A percentile compares a stretch with the other conserved stretches of the same genome.
phyloP scores from a whole-genome alignment of 805 yeast genomes.

The Cephaloascus fragrans region DNA sequence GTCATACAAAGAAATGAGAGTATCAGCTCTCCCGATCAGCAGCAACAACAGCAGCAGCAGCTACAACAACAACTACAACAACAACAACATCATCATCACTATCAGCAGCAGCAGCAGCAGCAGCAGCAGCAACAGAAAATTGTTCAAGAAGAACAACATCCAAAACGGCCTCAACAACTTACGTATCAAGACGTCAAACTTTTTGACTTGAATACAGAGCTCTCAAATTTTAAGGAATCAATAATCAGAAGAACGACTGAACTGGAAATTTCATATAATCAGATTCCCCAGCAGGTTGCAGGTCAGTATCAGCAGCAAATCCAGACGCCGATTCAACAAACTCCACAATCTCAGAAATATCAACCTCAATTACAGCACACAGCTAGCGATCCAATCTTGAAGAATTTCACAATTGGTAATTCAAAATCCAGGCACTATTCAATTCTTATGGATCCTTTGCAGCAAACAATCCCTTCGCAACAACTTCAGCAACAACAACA shows the following conservation, averaged over 20 bases:
- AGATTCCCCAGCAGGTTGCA: too few species aligned
- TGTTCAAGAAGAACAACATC: too few species aligned
- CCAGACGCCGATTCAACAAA: not conserved
- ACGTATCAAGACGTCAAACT: too few species aligned
- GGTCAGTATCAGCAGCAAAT: too few species aligned
- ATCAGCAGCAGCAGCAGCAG: slow-evolving; percentile 5
- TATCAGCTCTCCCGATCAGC: not conserved
- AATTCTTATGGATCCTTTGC: slow-evolving; percentile 22
- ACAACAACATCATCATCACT: slow-evolving; percentile 8
- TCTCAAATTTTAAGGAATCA: not conserved
- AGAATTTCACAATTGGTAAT: slow-evolving; percentile 7
- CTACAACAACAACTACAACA: slow-evolving; percentile 5
- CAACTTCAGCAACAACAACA: not conserved
- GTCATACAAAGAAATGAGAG: slow-evolving; percentile 5
- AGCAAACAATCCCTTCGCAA: slow-evolving; percentile 3
- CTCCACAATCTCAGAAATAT: not conserved
- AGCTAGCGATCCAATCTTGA: too few species aligned
- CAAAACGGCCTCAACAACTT: too few species aligned
- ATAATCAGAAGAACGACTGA: slow-evolving; percentile 2
- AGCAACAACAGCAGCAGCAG: not conserved
- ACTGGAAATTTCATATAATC: not conserved
- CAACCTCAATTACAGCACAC: too few species aligned
- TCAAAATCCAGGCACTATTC: slow-evolving; percentile 26
- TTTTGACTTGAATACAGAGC: not conserved
- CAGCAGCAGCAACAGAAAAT: slow-evolving; percentile 3